Base-by-base conservation (phyloP, 2,329 filamentous ascomycete species). In the Talaromyces atroroseus region DNA sequence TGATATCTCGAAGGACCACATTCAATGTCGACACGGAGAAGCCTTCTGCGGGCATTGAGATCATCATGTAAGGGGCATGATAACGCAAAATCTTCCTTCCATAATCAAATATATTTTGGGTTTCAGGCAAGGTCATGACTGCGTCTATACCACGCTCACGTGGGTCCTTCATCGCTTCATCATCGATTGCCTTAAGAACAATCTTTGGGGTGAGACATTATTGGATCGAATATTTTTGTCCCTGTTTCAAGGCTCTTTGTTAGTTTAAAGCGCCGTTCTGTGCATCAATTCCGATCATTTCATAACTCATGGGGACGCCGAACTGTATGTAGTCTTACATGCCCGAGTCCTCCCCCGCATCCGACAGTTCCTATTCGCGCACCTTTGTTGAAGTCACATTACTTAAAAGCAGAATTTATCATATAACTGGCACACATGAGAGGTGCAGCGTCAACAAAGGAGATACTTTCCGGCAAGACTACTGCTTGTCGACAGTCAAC, bases 271-370 rank as follows among this genome's bases (percentile, higher is more conserved):
- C 57, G 54, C 36, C 52, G 51, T 54, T 60, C 56, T 44, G 58
- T 18, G 62, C 72, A 55, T 76, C 72, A 16, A 69, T 58, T 2
- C 64, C 67, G 16, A 69, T 66, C n/a, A 71, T 69, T 40, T 88
- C 82, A 34, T 84, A 85, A 11, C 85, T 85, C 1, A 91, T 75
- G 1, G 87, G 86, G 59, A 81, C 82, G 0, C 87, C 84, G 66
- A 81, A 88, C 61, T 89, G 79, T 20, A 91, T 89, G 79, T 20
- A 91, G 69, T 0, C 81, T 88, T 59, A 90, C 83, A 64, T 91
- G 87, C 0, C 87, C 0, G 5, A 90, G 75, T 0, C 87, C 87
- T 23, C 88, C 88, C 7, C 90, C 74, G 73, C 63, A 2, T 3
- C 87, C 87, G 16, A 89, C 76, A 49, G 91, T 81, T 0, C 81